Percentiles rank a stretch among this genome's conserved stretches.
phyloP scores from a whole-genome alignment of 176 grass and related monocot genomes.

The Elaeis guineensis region DNA sequence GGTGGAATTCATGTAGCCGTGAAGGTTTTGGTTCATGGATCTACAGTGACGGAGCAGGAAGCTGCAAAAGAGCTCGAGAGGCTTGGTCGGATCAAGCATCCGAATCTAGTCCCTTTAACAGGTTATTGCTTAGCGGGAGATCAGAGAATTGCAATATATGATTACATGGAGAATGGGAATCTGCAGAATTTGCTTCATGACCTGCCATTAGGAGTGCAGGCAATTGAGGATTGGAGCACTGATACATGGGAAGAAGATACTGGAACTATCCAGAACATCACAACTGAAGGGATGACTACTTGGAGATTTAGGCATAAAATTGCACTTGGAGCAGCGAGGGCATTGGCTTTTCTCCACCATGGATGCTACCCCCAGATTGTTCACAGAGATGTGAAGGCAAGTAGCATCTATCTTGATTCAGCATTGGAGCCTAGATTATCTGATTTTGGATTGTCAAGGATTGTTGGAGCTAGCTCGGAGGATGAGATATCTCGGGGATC shows the following conservation, averaged over 20 bases:
- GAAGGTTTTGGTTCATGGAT: conserved; percentile 78
- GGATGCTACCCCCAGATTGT: conserved; percentile 86
- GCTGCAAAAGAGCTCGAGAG: conserved; percentile 73
- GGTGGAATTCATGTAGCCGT: conserved; percentile 77
- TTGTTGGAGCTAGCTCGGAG: conserved; percentile 32
- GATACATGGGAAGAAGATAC: conserved; percentile 90
- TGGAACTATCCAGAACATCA: conserved; percentile 39
- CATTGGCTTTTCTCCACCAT: conserved; percentile 93
- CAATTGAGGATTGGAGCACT: conserved; percentile 89
- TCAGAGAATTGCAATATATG: conserved; percentile 88
- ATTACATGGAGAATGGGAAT: conserved; percentile 98
- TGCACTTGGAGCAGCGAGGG: conserved; percentile 67
- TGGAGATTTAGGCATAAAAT: conserved; percentile 93
- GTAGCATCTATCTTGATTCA: conserved; percentile 80
- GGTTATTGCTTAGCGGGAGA: conserved; percentile 85
- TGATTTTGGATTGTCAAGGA: conserved; percentile 70
- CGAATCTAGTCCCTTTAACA: conserved; percentile 79
- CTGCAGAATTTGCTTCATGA: conserved; percentile 89
- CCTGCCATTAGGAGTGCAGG: conserved; percentile 70
- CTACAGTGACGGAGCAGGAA: conserved; percentile 56
- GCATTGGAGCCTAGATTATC: conserved; percentile 78
- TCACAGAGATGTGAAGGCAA: conserved; percentile 87
- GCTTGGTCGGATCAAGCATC: conserved; percentile 76
- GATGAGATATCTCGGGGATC: conserved; percentile 36
- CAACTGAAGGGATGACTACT: conserved; percentile 52